Evolutionary conservation across 164 flowering plant species (phyloP).

Genomic region (Piper betle): DNA sequence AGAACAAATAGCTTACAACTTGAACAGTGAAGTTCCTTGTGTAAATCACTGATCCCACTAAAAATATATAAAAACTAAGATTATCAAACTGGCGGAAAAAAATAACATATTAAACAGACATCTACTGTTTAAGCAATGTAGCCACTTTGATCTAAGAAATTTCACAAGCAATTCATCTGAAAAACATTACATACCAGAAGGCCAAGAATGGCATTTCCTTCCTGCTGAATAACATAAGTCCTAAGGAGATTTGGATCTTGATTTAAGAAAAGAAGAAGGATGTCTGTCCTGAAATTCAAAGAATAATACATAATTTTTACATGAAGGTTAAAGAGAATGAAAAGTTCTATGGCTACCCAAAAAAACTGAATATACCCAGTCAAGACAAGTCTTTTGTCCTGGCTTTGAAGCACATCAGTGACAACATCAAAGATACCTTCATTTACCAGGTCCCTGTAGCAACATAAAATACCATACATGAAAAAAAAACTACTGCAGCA

Average conservation of each 20-base stretch:
- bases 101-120: too few species aligned
- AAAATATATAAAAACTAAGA: too few species aligned
- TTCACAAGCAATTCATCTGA: background rate
- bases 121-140: too few species aligned
- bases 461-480: background rate
- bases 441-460: constrained; percentile 74
- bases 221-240: constrained; percentile 57
- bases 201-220: constrained; percentile 68
- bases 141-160: background rate
- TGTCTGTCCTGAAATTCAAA: constrained; percentile 91
- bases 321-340: background rate
- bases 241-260: constrained; percentile 88
- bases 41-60: too few species aligned
- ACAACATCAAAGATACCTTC: constrained; percentile 90
- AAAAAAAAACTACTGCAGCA: too few species aligned
- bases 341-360: too few species aligned
- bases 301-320: constrained; percentile 5
- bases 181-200: constrained; percentile 52
- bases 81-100: too few species aligned
- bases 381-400: constrained; percentile 78
- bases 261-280: constrained; percentile 78
- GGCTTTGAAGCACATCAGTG: constrained; percentile 57
- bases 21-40: too few species aligned
- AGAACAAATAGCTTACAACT: background rate
- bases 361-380: constrained; percentile 48